phyloP scores from a whole-genome alignment of 2,329 filamentous ascomycete genomes.

The Sordariomycetes sp. region DNA sequence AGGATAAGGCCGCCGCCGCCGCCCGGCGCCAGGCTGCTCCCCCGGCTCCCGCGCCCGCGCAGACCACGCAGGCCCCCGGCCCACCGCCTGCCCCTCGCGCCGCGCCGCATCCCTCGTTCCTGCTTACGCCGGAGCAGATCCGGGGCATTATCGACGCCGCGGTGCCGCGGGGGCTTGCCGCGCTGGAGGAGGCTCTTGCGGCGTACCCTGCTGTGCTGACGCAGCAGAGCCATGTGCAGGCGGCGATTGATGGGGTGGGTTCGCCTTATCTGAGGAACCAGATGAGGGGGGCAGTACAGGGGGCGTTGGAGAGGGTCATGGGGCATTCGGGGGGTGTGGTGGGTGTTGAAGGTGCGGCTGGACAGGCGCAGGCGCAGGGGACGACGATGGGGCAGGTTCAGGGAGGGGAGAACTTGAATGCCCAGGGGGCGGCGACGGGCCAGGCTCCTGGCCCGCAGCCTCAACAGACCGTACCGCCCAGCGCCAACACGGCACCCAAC shows the following conservation, averaged over 20 bases:
- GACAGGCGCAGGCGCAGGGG: background rate
- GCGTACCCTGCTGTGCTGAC: slow-evolving; percentile 34
- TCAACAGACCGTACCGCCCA: background rate
- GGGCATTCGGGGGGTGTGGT: background rate
- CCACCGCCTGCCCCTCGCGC: background rate
- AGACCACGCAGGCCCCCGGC: background rate
- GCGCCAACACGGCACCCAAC: background rate
- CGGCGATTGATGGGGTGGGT: slow-evolving; percentile 35
- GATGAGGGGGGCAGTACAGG: slow-evolving; percentile 33
- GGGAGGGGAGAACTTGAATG: background rate
- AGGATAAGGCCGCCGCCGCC: slow-evolving; percentile 53
- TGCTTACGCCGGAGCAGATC: slow-evolving; percentile 6
- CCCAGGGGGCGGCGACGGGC: background rate
- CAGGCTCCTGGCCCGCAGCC: background rate
- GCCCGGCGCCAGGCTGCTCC: slow-evolving; percentile 18
- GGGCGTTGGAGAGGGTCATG: background rate
- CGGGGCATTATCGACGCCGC: slow-evolving; percentile 35
- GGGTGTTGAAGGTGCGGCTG: background rate
- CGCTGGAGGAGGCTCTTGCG: slow-evolving; percentile 29
- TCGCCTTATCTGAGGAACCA: slow-evolving; percentile 33
- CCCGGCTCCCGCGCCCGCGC: background rate
- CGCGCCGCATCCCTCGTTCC: background rate
- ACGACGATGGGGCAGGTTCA: background rate
- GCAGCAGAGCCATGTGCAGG: slow-evolving; percentile 33
- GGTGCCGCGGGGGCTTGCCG: slow-evolving; percentile 33